Conservation (phyloP, 192 early-diverging fungal genomes). For the Mortierella alpina region DNA sequence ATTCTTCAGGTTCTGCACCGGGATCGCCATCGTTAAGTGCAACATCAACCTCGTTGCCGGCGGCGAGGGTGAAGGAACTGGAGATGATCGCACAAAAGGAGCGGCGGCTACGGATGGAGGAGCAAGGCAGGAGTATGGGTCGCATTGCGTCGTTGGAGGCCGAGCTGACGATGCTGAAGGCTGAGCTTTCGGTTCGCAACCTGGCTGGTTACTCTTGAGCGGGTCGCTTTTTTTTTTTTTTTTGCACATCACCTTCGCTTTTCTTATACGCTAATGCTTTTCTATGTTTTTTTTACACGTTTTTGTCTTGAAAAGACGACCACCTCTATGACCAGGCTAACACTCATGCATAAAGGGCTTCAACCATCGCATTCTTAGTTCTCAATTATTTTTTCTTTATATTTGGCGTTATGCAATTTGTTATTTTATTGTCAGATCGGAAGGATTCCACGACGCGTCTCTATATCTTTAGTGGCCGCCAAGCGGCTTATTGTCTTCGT, state of each 20-base stretch:
- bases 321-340: too few relatives aligned
- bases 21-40: not conserved
- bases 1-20: not conserved
- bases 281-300: too few relatives aligned
- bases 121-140: slow-evolving; percentile 36
- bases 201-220: slow-evolving; percentile 23
- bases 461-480: not conserved
- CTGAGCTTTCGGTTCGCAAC: slow-evolving; percentile 53
- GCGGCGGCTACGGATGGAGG: slow-evolving; percentile 34
- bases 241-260: too few relatives aligned
- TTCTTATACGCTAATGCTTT: too few relatives aligned
- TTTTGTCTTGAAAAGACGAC: too few relatives aligned
- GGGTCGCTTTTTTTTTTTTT: too few relatives aligned
- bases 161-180: slow-evolving; percentile 56
- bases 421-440: too few relatives aligned
- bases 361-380: too few relatives aligned
- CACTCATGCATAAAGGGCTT: too few relatives aligned
- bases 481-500: slow-evolving; percentile 17
- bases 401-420: too few relatives aligned
- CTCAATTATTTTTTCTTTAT: too few relatives aligned
- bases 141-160: slow-evolving; percentile 49
- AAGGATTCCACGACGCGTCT: too few relatives aligned
- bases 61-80: slow-evolving; percentile 26
- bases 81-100: slow-evolving; percentile 42
- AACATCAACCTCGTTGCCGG: not conserved